phyloP scores from a whole-genome alignment of 805 yeast species.

The Lipomyces spencermartinsiae region DNA sequence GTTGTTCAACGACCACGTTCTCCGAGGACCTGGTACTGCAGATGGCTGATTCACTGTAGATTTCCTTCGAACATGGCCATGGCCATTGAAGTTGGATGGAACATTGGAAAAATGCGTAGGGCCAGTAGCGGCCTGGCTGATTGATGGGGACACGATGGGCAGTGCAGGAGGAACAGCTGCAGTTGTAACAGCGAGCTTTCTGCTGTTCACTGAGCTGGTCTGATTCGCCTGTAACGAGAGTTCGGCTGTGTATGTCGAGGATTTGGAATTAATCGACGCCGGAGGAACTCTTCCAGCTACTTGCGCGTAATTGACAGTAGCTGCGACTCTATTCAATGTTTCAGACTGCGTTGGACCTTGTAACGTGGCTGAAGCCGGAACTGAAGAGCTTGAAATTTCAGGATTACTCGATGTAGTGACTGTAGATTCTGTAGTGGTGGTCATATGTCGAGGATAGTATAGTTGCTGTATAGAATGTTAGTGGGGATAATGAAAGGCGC shows the following conservation, averaged over 20 bases:
- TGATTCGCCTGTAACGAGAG: slow-evolving; percentile 5
- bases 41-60: slow-evolving; percentile 26
- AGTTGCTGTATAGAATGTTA: background rate
- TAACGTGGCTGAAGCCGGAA: background rate
- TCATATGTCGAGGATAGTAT: background rate
- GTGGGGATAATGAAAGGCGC: background rate
- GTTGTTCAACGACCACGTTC: slow-evolving; percentile 23
- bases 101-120: background rate
- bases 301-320: background rate
- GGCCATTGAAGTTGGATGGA: slow-evolving; percentile 2
- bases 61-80: slow-evolving; percentile 23
- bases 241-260: background rate
- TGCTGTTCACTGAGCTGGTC: slow-evolving; percentile 16
- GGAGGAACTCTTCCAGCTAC: background rate
- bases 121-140: background rate
- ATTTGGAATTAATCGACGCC: background rate
- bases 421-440: background rate
- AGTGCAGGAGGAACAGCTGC: slow-evolving; percentile 17
- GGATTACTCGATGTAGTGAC: background rate
- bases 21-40: slow-evolving; percentile 16
- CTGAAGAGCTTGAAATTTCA: background rate
- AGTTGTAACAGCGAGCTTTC: slow-evolving; percentile 9
- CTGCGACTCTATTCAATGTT: background rate
- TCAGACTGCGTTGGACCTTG: background rate
- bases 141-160: slow-evolving; percentile 13